Base-by-base conservation (phyloP, 306 rosid species). In the Cucurbita pepo region DNA sequence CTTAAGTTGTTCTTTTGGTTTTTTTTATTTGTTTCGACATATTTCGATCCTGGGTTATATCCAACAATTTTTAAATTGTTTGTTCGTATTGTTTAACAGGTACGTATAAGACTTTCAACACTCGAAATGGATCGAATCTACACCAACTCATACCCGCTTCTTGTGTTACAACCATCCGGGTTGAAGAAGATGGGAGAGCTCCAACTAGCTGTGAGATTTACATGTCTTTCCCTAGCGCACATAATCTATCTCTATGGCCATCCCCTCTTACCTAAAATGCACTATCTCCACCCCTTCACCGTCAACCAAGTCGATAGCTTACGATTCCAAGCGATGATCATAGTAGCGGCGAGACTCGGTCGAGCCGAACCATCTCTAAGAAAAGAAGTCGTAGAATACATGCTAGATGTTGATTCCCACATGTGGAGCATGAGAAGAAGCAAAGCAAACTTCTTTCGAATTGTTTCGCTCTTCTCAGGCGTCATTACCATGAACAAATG, bases 401-500 rank as follows among this genome's bases (percentile, higher is more conserved):
- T 91, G 96, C 80, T 91, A 2, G 96, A 91, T 71, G 97, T 91
- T 3, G 97, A 89, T 54, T 91, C 97, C 53, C 97, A 91, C 51
- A 84, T 91, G 81, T 91, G 97, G 97, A 88, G 97, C 77, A 78
- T 88, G 80, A 85, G 97, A 79, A 85, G 91, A 76, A 88, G 92
- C 85, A 88, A 88, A 71, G 96, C 92, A 10, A 91, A 91, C 75
- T 91, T 91, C 78, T 91, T 87, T 47, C 56, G 96, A 66, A 87
- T 91, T 0, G 88, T 88, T 36, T 83, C 92, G 0, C 61, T 88
- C 4, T 89, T 91, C 58, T 85, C 92, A 0, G 91, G 97, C 5
- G 53, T 71, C 5, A 85, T 88, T 53, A 84, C 96, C 1, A 82
- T 84, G 80, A 80, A 85, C 70, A 83, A 75, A 73, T 88, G 96